Conservation (phyloP, 164 flowering plant species). For the Buxus sempervirens region DNA sequence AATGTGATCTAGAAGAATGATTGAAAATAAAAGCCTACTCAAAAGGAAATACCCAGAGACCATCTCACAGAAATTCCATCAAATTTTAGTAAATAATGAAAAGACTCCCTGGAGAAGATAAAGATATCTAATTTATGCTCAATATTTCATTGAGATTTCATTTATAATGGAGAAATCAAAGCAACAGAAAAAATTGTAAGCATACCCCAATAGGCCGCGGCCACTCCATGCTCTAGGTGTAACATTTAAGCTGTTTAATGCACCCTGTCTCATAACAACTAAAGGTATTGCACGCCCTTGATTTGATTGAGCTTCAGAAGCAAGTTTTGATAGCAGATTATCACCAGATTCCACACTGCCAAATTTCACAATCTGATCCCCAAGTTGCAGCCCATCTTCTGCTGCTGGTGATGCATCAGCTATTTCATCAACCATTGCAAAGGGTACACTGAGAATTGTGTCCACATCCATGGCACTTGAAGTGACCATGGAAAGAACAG, state of each 20-base stretch:
- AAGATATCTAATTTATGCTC: background rate
- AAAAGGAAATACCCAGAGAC: too few species aligned
- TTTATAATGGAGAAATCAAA: constrained; percentile 1
- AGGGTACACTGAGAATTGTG: constrained; percentile 43
- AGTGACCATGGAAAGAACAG: constrained; percentile 22
- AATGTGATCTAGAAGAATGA: too few species aligned
- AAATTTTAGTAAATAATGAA: background rate
- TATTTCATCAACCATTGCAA: constrained; percentile 89
- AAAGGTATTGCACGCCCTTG: constrained; percentile 53
- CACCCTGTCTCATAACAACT: constrained; percentile 70
- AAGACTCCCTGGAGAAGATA: background rate
- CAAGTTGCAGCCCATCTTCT: constrained; percentile 93
- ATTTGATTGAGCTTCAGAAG: constrained; percentile 68
- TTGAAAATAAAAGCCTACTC: too few species aligned
- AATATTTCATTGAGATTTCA: background rate
- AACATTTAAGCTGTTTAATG: constrained; percentile 45
- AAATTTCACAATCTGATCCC: constrained; percentile 87
- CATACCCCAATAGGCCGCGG: constrained; percentile 87
- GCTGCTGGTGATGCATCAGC: constrained; percentile 87
- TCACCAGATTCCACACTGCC: constrained; percentile 84
- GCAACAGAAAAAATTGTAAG: background rate
- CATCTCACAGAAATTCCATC: background rate
- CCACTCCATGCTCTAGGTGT: constrained; percentile 92
- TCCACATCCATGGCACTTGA: constrained; percentile 50
- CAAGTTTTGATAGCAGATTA: constrained; percentile 58